Conservation (phyloP, 768 basidiomycete species). For the Clavulina sp. region DNA sequence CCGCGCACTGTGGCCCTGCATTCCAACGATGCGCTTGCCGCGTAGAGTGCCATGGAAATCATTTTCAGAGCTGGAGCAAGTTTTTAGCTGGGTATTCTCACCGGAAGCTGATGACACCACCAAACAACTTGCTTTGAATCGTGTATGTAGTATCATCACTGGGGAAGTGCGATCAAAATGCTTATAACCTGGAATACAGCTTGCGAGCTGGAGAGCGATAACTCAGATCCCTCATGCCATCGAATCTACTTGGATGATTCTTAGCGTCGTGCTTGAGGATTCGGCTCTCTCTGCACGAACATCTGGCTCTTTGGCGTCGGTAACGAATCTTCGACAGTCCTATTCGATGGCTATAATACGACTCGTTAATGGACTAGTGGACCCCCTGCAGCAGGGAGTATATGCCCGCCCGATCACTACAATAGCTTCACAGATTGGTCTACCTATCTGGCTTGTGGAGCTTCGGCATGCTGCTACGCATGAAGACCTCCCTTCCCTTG, state of each 20-base stretch:
- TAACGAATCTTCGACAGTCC: constrained; percentile 47
- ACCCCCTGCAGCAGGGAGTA: constrained; percentile 74
- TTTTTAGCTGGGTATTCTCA: constrained; percentile 58
- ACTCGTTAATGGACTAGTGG: constrained; percentile 88
- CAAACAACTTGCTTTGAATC: constrained; percentile 40
- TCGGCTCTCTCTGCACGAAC: constrained; percentile 12
- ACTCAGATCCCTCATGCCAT: constrained; percentile 67
- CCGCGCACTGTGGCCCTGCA: too few species aligned
- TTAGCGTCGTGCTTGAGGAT: constrained; percentile 46
- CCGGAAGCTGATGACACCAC: constrained; percentile 43
- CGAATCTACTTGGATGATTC: constrained; percentile 48
- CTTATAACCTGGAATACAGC: constrained; percentile 31
- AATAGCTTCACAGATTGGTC: constrained; percentile 68
- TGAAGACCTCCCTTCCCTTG: constrained; percentile 78
- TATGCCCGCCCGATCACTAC: constrained; percentile 84
- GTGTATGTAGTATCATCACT: constrained; percentile 28
- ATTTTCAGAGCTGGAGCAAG: constrained; percentile 49
- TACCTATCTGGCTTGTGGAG: constrained; percentile 82
- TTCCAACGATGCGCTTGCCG: too few species aligned
- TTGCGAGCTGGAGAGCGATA: constrained; percentile 64
- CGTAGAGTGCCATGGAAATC: constrained; percentile 67
- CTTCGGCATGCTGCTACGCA: constrained; percentile 91
- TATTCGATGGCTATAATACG: constrained; percentile 72
- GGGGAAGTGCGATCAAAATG: too few species aligned
- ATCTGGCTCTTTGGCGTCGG: constrained; percentile 16